Base-by-base conservation (phyloP, 768 basidiomycete genomes). In the Mycena kentingensis region DNA sequence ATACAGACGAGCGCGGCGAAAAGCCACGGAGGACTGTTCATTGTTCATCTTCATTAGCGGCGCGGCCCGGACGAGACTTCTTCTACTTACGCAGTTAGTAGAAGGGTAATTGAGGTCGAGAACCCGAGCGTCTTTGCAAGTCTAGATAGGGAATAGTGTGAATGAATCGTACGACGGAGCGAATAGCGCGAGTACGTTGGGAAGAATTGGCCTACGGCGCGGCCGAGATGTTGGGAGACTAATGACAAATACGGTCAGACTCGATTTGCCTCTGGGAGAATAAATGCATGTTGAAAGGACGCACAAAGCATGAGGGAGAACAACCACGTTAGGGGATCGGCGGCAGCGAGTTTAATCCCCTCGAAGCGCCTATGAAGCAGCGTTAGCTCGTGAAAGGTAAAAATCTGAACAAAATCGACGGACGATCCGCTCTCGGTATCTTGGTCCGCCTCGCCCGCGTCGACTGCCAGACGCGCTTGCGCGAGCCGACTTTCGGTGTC, bases 21-120 rank as follows among this genome's bases (percentile, higher is more conserved):
- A 15, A 77, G 60, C 77, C 77, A 77, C 28, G 76, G 77, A 2
- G 77, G 77, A 8, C 77, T 78, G 21, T 24, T 24, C n/a, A n/a
- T n/a, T n/a, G n/a, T n/a, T n/a, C n/a, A n/a, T n/a, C n/a, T n/a
- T n/a, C n/a, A n/a, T n/a, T n/a, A n/a, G n/a, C n/a, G n/a, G n/a
- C n/a, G n/a, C n/a, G n/a, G n/a, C 31, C 31, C 10, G 55, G 4
- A 22, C 8, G 25, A 8, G 7, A n/a, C n/a, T 42, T 6, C 5
- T 18, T n/a, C 15, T 10, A 46, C 76, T 60, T 48, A 79, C 77
- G 74, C 76, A n/a, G 73, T 65, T 41, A 79, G 65, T 10, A 79
- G 62, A 7, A 79, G 60, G 16, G 71, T 78, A 26, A 70, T 55
- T 0, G 75, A 73, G 2, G 72, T 78, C n/a, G 57, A 65, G 64